These are phyloP conservation scores for Leccinellum albellum DNA, from an alignment of 768 basidiomycete species.

Conservation along the genomic window DNA sequence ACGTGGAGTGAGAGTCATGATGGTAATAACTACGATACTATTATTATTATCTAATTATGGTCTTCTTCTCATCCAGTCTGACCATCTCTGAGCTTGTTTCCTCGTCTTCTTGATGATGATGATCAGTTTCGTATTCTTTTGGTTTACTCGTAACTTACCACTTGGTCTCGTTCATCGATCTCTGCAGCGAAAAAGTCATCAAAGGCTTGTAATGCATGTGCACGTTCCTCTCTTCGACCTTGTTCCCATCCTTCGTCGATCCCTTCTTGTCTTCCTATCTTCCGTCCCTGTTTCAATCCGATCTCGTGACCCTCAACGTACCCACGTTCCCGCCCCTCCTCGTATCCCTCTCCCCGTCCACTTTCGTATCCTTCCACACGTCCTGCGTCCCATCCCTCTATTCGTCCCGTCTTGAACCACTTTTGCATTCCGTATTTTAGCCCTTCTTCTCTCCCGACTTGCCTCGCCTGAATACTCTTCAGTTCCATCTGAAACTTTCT, in stretches of 20 bases:
- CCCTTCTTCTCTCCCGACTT: conserved; percentile 42
- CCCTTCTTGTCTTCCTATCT: conserved; percentile 27
- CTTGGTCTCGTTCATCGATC: conserved; percentile 26
- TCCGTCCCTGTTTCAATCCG: conserved; percentile 34
- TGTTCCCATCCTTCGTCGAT: conserved; percentile 34
- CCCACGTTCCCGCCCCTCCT: conserved; percentile 41
- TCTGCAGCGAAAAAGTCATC: conserved; percentile 52
- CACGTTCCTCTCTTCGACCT: conserved; percentile 48
- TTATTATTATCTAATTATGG: too few species aligned
- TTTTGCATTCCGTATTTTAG: conserved; percentile 38
- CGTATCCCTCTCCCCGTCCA: conserved; percentile 43
- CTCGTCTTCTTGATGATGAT: conserved; percentile 13
- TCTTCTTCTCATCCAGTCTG: conserved; percentile 25
- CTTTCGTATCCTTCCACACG: conserved; percentile 43
- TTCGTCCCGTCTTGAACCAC: conserved; percentile 42
- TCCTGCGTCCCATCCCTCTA: conserved; percentile 45
- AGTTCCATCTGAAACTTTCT: conserved; percentile 43
- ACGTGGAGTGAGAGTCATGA: background rate
- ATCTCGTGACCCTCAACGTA: conserved; percentile 32
- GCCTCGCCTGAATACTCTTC: conserved; percentile 41
- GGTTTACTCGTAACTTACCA: conserved; percentile 19
- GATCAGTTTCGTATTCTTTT: conserved; percentile 6
- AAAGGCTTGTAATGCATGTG: conserved; percentile 53
- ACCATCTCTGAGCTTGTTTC: conserved; percentile 25
- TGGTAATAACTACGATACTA: too few species aligned